Evolutionary conservation across 2,329 filamentous ascomycete species (phyloP).

Genomic region (Amauroascus verrucosus): DNA sequence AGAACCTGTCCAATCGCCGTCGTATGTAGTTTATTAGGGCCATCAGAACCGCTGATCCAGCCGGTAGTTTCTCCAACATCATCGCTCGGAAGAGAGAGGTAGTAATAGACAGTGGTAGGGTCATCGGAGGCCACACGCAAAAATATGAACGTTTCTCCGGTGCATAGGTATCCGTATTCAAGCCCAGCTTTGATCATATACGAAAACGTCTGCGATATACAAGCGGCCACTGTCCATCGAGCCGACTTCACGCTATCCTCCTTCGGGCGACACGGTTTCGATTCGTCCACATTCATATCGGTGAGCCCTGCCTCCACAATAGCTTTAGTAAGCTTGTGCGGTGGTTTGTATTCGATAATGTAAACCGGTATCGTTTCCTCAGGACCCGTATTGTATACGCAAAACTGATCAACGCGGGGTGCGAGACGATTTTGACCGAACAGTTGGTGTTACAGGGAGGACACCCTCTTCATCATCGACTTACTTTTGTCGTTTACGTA

Average conservation of each 20-base stretch:
- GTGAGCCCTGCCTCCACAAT: conserved; percentile 38
- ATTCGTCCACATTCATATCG: conserved; percentile 33
- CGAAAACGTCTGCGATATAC: conserved; percentile 41
- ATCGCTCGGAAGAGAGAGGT: conserved; percentile 25
- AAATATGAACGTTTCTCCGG: conserved; percentile 38
- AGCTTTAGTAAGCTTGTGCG: conserved; percentile 37
- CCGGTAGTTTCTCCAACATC: conserved; percentile 23
- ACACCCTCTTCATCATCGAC: too few species aligned
- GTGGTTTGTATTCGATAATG: conserved; percentile 40
- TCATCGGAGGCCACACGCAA: conserved; percentile 27
- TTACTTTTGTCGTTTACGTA: too few species aligned
- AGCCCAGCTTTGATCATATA: conserved; percentile 43
- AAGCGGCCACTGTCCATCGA: conserved; percentile 33
- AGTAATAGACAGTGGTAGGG: conserved; percentile 25
- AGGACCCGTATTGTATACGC: conserved; percentile 24
- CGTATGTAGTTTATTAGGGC: conserved; percentile 18
- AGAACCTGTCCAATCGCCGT: conserved; percentile 26
- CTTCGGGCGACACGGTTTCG: conserved; percentile 27
- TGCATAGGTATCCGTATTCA: conserved; percentile 37
- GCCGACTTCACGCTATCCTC: conserved; percentile 17
- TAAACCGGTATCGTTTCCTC: conserved; percentile 21
- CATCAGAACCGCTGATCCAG: conserved; percentile 11
- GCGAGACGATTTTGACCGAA: too few species aligned
- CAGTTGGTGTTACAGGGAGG: too few species aligned
- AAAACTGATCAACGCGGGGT: conserved; percentile 28